Conservation (phyloP, 768 basidiomycete genomes). For the Naganishia vishniacii region DNA sequence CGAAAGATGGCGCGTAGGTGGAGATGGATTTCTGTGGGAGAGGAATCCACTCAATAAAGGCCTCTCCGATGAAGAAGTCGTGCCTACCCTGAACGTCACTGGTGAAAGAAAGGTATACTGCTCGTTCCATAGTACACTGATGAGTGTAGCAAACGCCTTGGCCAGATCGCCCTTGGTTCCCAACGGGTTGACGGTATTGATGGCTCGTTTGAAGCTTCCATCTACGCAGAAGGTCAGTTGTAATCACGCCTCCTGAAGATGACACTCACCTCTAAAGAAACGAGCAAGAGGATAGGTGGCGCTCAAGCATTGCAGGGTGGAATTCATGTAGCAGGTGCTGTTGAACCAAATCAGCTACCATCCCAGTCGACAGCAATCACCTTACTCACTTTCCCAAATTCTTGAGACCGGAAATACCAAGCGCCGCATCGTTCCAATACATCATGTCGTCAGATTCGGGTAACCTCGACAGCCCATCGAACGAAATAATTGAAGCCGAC, state of each 20-base stretch:
- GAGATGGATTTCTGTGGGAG: slow-evolving; percentile 58
- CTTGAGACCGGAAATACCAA: slow-evolving; percentile 79
- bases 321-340: slow-evolving; percentile 99
- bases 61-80: neutral
- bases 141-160: slow-evolving; percentile 70
- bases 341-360: slow-evolving; percentile 46
- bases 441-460: slow-evolving; percentile 70
- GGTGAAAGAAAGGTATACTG: slow-evolving; percentile 78
- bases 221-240: slow-evolving; percentile 31
- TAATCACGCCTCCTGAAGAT: neutral
- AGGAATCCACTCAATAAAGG: slow-evolving; percentile 2
- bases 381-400: slow-evolving; percentile 58
- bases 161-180: slow-evolving; percentile 82
- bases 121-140: slow-evolving; percentile 82
- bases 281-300: slow-evolving; percentile 88
- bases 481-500: slow-evolving; percentile 39
- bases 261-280: slow-evolving; percentile 74
- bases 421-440: slow-evolving; percentile 76
- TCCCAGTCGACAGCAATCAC: neutral
- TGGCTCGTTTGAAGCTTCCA: slow-evolving; percentile 47
- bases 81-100: slow-evolving; percentile 70
- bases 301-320: slow-evolving; percentile 90
- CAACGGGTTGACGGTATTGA: slow-evolving; percentile 78
- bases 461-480: slow-evolving; percentile 56
- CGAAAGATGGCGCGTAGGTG: slow-evolving; percentile 65